A percentile compares a stretch with the other conserved stretches of the same genome.
Evolutionary conservation across 2,329 filamentous ascomycete species (phyloP).

Genomic region (Moelleriella libera): DNA sequence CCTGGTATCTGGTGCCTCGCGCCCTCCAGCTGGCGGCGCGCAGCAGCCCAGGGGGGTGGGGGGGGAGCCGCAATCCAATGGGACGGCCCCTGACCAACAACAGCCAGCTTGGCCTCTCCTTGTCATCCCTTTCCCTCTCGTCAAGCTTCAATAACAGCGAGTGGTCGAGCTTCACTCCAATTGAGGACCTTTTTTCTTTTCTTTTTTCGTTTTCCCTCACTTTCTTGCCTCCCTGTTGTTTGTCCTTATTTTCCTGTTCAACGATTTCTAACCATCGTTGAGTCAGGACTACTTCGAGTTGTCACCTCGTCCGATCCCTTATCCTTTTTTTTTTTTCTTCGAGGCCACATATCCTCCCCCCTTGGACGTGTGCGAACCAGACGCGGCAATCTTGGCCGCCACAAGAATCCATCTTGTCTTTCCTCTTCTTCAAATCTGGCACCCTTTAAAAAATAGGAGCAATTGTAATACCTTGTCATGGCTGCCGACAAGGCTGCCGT

Average conservation of each 20-base stretch:
- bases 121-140: constrained; percentile 6
- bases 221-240: constrained; percentile 6
- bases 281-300: constrained; percentile 10
- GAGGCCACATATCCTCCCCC: constrained; percentile 1
- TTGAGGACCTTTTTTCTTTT: constrained; percentile 8
- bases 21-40: too few relatives aligned
- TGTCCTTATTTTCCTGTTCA: too few relatives aligned
- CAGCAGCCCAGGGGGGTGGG: too few relatives aligned
- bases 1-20: too few relatives aligned
- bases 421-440: neutral
- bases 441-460: neutral
- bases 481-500: constrained; percentile 38
- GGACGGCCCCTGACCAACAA: neutral
- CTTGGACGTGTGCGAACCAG: too few relatives aligned
- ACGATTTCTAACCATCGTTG: too few relatives aligned
- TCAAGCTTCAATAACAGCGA: neutral
- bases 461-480: constrained; percentile 22
- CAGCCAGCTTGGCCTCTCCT: constrained; percentile 5
- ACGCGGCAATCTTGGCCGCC: too few relatives aligned
- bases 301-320: constrained; percentile 22
- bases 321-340: constrained; percentile 3
- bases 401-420: neutral
- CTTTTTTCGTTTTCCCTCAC: constrained; percentile 6
- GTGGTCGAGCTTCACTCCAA: constrained; percentile 6
- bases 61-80: too few relatives aligned